Base-by-base conservation (phyloP, 345 rosid species). In the Ailanthus altissimus region DNA sequence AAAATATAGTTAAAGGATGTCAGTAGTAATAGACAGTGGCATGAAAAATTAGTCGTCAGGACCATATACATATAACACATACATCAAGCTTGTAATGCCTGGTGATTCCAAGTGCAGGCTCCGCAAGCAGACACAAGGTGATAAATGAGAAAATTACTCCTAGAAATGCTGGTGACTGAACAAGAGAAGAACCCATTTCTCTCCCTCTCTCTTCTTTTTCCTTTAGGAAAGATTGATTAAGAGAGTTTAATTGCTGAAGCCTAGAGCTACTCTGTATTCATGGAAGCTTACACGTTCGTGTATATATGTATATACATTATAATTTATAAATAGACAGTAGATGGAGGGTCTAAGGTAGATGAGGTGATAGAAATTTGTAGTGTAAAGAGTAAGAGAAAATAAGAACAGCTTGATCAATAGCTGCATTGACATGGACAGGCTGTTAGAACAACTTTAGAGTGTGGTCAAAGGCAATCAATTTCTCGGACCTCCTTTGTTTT, bases 41-140 rank as follows among this genome's bases (percentile, higher is more conserved):
- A 16, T 6, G 25, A 51, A 70, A 51, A 8, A 53, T 70, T 51
- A 32, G 21, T 26, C 26, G 25, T 51, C 6, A 11, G 6, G 5
- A 1, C 16, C 14, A 23, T 45, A 21, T 1, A 60, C 5, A 70
- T 11, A 51, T 58, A 45, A 46, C 63, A 76, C 93, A 51, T 86
- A 91, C 97, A 28, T 93, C 83, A 58, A 94, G 86, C 73, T 81
- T 86, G 88, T 87, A 93, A 77, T 93, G 98, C 83, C 96, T 85
- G 67, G 93, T 94, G 49, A 75, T 73, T 77, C 91, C 92, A 78
- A 81, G 53, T 72, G 85, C 87, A 61, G 77, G 77, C 40, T 83
- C 79, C 63, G 86, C 80, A 72, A 80, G 74, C 78, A 82, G 65
- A 72, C 70, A 70, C 49, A 79, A 54, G 59, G 62, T 65, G 62